A percentile compares a stretch with the other conserved stretches of the same genome.
Conservation (phyloP, 495 filamentous ascomycete species). For the Cercophora sp. region DNA sequence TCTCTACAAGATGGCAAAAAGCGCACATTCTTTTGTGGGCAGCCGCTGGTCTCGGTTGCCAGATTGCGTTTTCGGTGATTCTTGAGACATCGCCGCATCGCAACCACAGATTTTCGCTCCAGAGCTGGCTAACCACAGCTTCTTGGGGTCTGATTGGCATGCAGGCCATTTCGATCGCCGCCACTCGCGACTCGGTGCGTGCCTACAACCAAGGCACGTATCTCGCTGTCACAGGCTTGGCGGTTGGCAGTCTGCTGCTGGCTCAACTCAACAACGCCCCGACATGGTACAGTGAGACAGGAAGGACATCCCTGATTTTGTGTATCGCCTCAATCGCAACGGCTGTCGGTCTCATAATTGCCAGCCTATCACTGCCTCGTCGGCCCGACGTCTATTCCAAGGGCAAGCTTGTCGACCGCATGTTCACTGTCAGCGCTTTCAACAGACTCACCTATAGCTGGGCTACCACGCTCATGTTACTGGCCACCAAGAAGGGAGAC, state of each 20-base stretch:
- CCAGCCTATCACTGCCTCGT: conserved; percentile 50
- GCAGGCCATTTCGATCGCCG: conserved; percentile 36
- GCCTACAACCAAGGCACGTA: conserved; percentile 39
- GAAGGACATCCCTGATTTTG: conserved; percentile 21
- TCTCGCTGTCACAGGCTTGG: conserved; percentile 32
- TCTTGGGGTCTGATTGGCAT: conserved; percentile 33
- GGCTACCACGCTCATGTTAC: conserved; percentile 47
- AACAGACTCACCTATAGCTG: conserved; percentile 60
- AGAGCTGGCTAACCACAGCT: conserved; percentile 15
- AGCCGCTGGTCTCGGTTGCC: conserved; percentile 38
- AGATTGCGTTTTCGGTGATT: conserved; percentile 38
- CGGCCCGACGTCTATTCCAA: conserved; percentile 58
- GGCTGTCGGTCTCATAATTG: conserved; percentile 26
- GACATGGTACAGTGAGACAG: too few relatives aligned
- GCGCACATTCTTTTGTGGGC: conserved; percentile 36
- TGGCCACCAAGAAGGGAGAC: conserved; percentile 45
- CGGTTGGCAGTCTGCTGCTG: conserved; percentile 29
- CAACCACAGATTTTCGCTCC: neutral
- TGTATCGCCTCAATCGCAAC: conserved; percentile 29
- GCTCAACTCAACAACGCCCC: too few relatives aligned
- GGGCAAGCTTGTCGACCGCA: conserved; percentile 55
- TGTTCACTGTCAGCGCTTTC: conserved; percentile 53
- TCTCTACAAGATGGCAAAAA: conserved; percentile 44
- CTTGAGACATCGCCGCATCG: conserved; percentile 21
- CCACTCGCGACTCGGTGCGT: conserved; percentile 35